Percentiles rank a stretch among this genome's conserved stretches.
Evolutionary conservation across 1,284 basidiomycete genomes (phyloP).

Genomic region (Sutorius eximius): DNA sequence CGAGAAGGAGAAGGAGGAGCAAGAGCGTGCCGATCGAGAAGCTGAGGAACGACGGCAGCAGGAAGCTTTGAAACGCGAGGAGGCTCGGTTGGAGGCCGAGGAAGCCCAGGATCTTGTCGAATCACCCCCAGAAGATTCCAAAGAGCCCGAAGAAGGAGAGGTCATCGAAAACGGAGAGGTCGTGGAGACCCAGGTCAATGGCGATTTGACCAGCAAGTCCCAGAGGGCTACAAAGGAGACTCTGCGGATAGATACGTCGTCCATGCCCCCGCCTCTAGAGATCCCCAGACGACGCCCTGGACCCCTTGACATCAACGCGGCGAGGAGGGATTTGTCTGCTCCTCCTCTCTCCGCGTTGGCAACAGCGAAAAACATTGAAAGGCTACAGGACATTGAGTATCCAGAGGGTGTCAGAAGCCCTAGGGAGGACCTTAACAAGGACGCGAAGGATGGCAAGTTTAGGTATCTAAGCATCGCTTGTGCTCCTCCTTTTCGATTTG

Average conservation of each 20-base stretch:
- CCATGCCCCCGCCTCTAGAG: conserved; percentile 37
- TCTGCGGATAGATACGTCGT: conserved; percentile 62
- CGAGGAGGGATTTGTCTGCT: conserved; percentile 41
- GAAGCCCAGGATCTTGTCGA: conserved; percentile 26
- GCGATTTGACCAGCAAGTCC: conserved; percentile 38
- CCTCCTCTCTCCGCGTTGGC: conserved; percentile 58
- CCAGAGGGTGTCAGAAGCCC: conserved; percentile 86
- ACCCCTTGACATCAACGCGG: conserved; percentile 61
- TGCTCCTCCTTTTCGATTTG: conserved; percentile 3
- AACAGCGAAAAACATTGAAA: conserved; percentile 74
- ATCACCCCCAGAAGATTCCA: conserved; percentile 21
- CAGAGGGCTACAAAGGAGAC: conserved; percentile 46
- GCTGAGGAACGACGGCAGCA: conserved; percentile 37
- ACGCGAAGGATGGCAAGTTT: conserved; percentile 88
- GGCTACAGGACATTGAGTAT: conserved; percentile 79
- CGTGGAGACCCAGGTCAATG: conserved; percentile 27
- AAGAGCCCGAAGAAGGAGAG: conserved; percentile 41
- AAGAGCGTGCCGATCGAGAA: conserved; percentile 33
- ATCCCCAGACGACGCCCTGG: conserved; percentile 59
- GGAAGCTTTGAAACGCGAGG: conserved; percentile 30
- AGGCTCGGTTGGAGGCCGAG: conserved; percentile 24
- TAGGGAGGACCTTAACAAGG: conserved; percentile 80
- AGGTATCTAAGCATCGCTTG: conserved; percentile 46
- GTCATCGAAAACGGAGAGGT: conserved; percentile 34
- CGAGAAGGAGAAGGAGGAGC: conserved; percentile 31